phyloP scores from a whole-genome alignment of 2,329 filamentous ascomycete species.

The Ophiognomonia clavigignenti-juglandacearum region DNA sequence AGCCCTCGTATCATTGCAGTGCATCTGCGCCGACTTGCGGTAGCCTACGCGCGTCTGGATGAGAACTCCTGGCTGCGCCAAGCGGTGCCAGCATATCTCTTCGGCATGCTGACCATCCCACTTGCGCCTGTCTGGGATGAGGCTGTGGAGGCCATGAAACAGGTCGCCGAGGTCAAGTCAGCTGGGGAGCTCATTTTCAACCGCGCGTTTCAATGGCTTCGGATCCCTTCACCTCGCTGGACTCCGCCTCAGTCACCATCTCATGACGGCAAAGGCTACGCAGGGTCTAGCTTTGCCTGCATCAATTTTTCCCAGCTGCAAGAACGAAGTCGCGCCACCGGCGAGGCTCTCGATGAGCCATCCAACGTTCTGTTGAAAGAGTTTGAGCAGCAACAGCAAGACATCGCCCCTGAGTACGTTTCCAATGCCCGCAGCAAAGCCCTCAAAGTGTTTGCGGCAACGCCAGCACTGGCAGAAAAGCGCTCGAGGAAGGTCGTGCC shows the following conservation, averaged over 20 bases:
- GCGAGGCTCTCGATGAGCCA: conserved; percentile 47
- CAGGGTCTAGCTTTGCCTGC: conserved; percentile 77
- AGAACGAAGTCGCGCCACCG: conserved; percentile 44
- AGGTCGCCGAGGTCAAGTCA: conserved; percentile 63
- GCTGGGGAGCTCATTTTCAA: conserved; percentile 70
- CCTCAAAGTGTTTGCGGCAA: conserved; percentile 68
- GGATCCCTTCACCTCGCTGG: conserved; percentile 51
- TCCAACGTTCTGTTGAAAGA: conserved; percentile 53
- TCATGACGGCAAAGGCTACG: conserved; percentile 29
- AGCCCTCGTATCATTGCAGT: conserved; percentile 76
- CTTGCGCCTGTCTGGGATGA: conserved; percentile 87
- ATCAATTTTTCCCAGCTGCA: conserved; percentile 63
- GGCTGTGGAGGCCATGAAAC: conserved; percentile 67
- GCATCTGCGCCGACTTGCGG: conserved; percentile 73
- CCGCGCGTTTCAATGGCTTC: conserved; percentile 75
- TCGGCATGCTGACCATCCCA: conserved; percentile 83
- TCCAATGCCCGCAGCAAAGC: conserved; percentile 68
- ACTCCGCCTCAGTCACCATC: conserved; percentile 34
- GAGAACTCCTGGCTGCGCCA: conserved; percentile 61
- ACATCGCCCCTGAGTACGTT: conserved; percentile 43
- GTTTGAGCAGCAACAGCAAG: conserved; percentile 60
- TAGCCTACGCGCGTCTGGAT: conserved; percentile 55
- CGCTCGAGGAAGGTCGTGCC: conserved; percentile 81
- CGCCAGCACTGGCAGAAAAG: conserved; percentile 78
- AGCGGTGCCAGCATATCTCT: conserved; percentile 76